Percentiles rank a stretch among this genome's conserved stretches.
Conservation (phyloP, 163 green algal species). For the Scenedesmus sp. region DNA sequence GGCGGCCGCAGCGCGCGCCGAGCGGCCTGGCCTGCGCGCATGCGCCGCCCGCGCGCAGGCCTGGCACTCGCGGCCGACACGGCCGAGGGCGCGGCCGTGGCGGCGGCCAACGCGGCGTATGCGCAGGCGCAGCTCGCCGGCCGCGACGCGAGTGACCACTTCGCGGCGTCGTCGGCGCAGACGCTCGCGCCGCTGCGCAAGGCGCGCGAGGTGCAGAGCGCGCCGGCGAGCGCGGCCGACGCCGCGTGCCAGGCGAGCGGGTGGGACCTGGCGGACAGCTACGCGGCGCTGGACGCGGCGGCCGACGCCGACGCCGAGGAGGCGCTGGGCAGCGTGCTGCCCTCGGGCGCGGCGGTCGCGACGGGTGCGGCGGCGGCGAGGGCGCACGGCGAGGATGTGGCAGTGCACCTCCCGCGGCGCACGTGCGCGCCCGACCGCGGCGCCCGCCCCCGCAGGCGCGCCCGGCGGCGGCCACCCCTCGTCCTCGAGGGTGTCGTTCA, state of each 20-base stretch:
- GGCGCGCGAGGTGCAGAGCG: conserved; percentile 71
- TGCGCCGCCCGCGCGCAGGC: conserved; percentile 46
- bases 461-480: conserved; percentile 4
- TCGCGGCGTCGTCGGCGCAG: conserved; percentile 59
- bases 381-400: too few species aligned
- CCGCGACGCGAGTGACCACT: conserved; percentile 54
- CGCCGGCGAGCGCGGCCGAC: conserved; percentile 12
- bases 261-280: conserved; percentile 67
- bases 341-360: neutral
- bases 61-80: conserved; percentile 64
- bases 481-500: conserved; percentile 10
- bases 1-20: too few species aligned
- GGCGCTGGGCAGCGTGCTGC: conserved; percentile 36
- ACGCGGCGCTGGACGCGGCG: conserved; percentile 25
- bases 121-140: conserved; percentile 54
- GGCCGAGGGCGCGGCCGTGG: conserved; percentile 65
- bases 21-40: too few species aligned
- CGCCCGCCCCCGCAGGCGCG: neutral
- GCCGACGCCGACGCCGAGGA: conserved; percentile 11
- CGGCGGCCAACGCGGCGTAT: conserved; percentile 71
- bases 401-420: too few species aligned
- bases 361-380: neutral
- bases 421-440: too few species aligned
- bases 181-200: conserved; percentile 70
- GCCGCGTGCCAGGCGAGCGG: conserved; percentile 51